These are phyloP conservation scores for Liquidambar formosana DNA, from an alignment of 164 flowering plant species.

Conservation along the genomic window DNA sequence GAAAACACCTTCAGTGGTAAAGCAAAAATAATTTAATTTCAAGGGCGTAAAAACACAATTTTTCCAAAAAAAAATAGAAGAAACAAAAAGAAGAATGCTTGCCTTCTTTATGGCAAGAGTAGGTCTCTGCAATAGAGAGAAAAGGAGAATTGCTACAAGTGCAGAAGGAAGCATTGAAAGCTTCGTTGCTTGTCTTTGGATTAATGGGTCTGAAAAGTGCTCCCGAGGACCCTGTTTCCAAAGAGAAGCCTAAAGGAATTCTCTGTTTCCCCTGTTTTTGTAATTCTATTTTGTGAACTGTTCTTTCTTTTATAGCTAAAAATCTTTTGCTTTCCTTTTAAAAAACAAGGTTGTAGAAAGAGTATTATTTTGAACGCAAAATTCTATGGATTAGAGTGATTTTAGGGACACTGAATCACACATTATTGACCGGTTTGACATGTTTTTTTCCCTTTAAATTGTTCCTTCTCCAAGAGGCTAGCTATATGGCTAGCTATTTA, in stretches of 20 bases:
- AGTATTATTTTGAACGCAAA: background rate
- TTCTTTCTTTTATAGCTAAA: no score
- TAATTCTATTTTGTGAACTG: constrained; percentile 15
- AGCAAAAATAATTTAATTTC: no score
- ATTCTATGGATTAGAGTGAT: background rate
- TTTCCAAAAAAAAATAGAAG: no score
- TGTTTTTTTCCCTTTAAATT: background rate
- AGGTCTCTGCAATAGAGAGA: no score
- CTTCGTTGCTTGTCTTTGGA: constrained; percentile 19
- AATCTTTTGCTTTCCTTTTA: background rate
- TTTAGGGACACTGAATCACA: background rate
- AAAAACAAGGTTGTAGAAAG: background rate
- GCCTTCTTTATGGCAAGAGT: no score
- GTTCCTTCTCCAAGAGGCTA: no score
- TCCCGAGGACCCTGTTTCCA: background rate
- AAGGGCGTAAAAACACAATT: background rate
- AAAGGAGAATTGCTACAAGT: constrained; percentile 16
- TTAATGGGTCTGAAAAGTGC: background rate
- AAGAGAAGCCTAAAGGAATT: background rate
- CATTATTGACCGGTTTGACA: background rate
- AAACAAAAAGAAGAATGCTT: no score
- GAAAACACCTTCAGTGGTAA: no score
- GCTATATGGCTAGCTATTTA: no score
- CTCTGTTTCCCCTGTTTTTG: constrained; percentile 21
- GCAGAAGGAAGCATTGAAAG: constrained; percentile 9